Evolutionary conservation across 1,284 basidiomycete species (phyloP), one percentile per base, ranked within the genome.

Genomic region (Serendipita sp.): DNA sequence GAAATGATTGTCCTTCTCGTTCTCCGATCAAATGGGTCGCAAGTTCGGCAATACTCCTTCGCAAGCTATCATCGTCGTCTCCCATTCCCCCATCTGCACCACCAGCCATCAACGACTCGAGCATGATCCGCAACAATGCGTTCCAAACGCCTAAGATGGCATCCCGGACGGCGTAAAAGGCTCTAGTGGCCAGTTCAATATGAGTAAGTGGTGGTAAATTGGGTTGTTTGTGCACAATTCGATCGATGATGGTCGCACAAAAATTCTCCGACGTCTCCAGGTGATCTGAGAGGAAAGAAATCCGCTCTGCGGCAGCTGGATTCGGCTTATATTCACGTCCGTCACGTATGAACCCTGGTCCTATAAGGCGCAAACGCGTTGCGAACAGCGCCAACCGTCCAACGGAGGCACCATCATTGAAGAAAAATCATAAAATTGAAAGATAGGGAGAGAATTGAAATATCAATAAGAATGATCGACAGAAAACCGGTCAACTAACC

Each of bases 211-310:
- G 74, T 10, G 74, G 74, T 12, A 84, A 73, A 66, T 87, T 88
- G 1, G 85, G 84, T 68, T 84, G 83, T 65, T 78, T 74, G 2
- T 78, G 69, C 73, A 83, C 82, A 50, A 87, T 77, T 30, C 78
- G 74, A 64, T 87, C 80, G 43, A 91, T 76, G n/a, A 91, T 76
- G 13, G 77, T 77, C 1, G 89, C 85, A 61, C 84, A 74, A 70
- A 87, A 83, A 67, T 83, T 81, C 73, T 93, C 89, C 3, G 89
- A 91, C 67, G 82, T 83, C 68, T 82, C 78, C 62, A 93, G 82
- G 64, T 88, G 82, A 68, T 86, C 81, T 0, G 89, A 82, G 61
- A 91, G 79, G 71, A 88, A 88, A 64, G 85, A 71, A 64, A 79
- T 81, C 70, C 90, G 88, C 22, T 3, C 29, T n/a, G 12, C 41